phyloP scores from a whole-genome alignment of 2,329 filamentous ascomycete genomes.

The Hymenoscyphus albidus region DNA sequence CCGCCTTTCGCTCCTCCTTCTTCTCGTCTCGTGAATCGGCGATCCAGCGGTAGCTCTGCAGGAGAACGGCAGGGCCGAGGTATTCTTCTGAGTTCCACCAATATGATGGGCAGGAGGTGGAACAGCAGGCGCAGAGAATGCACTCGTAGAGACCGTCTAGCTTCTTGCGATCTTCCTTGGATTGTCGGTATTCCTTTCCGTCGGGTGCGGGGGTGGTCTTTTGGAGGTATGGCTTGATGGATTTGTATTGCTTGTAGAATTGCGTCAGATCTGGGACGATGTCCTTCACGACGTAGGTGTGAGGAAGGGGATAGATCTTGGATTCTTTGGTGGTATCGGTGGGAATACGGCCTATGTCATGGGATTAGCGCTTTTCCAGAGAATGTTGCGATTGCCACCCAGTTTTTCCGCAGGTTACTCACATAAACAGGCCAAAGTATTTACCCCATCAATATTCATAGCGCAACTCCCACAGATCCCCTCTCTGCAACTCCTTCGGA shows the following conservation, averaged over 20 bases:
- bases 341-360: constrained; percentile 76
- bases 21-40: constrained; percentile 91
- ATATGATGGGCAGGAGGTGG: constrained; percentile 98
- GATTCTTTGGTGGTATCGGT: constrained; percentile 74
- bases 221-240: constrained; percentile 98
- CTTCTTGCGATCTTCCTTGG: constrained; percentile 84
- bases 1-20: constrained; percentile 80
- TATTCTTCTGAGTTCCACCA: constrained; percentile 99
- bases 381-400: not conserved
- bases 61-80: constrained; percentile 90
- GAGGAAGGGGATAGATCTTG: constrained; percentile 95
- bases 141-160: constrained; percentile 98
- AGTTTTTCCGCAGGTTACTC: constrained; percentile 42
- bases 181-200: constrained; percentile 88
- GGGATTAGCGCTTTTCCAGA: constrained; percentile 31
- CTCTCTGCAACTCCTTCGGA: constrained; percentile 93
- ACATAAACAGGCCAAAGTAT: constrained; percentile 97
- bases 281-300: constrained; percentile 99
- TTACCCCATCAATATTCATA: constrained; percentile 99
- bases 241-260: constrained; percentile 99
- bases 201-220: constrained; percentile 78
- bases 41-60: constrained; percentile 98
- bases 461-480: constrained; percentile 98
- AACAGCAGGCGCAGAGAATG: constrained; percentile 99
- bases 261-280: constrained; percentile 95